Evolutionary conservation across 495 filamentous ascomycete genomes (phyloP).

Genomic region (Annulohypoxylon bovei): DNA sequence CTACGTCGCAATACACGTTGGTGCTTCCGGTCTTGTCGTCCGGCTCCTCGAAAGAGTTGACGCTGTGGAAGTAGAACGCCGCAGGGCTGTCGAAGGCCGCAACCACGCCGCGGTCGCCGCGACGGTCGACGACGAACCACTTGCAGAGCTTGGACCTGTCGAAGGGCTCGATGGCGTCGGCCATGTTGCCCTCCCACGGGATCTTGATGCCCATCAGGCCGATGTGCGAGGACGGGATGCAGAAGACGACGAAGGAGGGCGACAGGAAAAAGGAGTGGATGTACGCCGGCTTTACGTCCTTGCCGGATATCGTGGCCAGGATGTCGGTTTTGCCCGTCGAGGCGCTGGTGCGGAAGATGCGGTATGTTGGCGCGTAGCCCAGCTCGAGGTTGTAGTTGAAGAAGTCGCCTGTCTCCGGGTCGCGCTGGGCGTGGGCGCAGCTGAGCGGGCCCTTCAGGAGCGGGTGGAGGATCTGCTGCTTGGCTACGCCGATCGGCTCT

Average conservation of each 20-base stretch:
- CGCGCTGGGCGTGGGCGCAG: constrained; percentile 73
- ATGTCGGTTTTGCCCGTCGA: constrained; percentile 72
- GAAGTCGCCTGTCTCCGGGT: constrained; percentile 77
- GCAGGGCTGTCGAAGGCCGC: constrained; percentile 66
- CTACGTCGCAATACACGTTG: constrained; percentile 67
- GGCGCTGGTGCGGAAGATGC: constrained; percentile 69
- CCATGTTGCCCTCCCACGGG: constrained; percentile 65
- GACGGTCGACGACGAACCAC: constrained; percentile 77
- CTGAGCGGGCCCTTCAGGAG: constrained; percentile 69
- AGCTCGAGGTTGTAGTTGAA: constrained; percentile 78
- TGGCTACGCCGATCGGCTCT: constrained; percentile 70
- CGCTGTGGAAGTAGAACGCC: constrained; percentile 79
- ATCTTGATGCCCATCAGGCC: constrained; percentile 60
- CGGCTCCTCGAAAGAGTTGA: constrained; percentile 76
- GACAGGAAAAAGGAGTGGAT: constrained; percentile 80
- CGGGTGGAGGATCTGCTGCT: constrained; percentile 70
- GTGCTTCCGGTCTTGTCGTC: constrained; percentile 44
- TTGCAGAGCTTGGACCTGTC: constrained; percentile 59
- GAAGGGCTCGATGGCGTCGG: constrained; percentile 65
- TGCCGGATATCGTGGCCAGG: constrained; percentile 69
- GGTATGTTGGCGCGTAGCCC: constrained; percentile 59
- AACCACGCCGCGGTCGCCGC: constrained; percentile 62
- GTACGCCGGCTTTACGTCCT: constrained; percentile 63
- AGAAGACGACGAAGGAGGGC: constrained; percentile 71
- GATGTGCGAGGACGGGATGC: constrained; percentile 64